A percentile compares a stretch with the other conserved stretches of the same genome.
These are phyloP conservation scores for Dendrobium officinale DNA, from an alignment of 106 monocot species.

Conservation along the genomic window DNA sequence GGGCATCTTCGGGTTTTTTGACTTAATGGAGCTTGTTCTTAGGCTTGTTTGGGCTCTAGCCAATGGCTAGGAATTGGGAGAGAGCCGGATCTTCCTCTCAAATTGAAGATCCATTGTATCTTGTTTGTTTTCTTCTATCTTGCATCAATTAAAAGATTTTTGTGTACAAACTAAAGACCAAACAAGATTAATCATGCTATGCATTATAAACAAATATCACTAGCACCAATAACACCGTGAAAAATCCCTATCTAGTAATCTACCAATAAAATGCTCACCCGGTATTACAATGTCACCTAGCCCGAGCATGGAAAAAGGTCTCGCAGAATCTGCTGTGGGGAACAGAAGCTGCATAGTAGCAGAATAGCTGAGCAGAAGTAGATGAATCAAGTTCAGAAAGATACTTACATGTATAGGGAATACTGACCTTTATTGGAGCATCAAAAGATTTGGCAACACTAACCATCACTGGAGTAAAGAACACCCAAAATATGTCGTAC, in stretches of 20 bases:
- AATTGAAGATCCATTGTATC: too few relatives aligned
- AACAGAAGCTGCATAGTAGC: slow-evolving; percentile 64
- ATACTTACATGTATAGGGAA: background rate
- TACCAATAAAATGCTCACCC: slow-evolving; percentile 30
- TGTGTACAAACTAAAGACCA: too few relatives aligned
- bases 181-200: too few relatives aligned
- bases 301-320: slow-evolving; percentile 96
- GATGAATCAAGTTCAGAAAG: background rate
- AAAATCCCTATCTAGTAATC: background rate
- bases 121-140: too few relatives aligned
- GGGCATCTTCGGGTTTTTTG: too few relatives aligned
- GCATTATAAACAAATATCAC: too few relatives aligned
- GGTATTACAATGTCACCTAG: slow-evolving; percentile 99
- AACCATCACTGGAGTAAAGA: slow-evolving; percentile 85
- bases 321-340: slow-evolving; percentile 68
- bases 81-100: too few relatives aligned
- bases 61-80: too few relatives aligned
- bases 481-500: slow-evolving; percentile 80
- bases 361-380: background rate
- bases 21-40: too few relatives aligned
- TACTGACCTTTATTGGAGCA: slow-evolving; percentile 93
- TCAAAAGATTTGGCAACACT: slow-evolving; percentile 83
- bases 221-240: too few relatives aligned
- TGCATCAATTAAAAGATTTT: too few relatives aligned
- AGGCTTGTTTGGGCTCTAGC: too few relatives aligned